phyloP scores from a whole-genome alignment of 768 basidiomycete species.

The Lactifluus volemus region DNA sequence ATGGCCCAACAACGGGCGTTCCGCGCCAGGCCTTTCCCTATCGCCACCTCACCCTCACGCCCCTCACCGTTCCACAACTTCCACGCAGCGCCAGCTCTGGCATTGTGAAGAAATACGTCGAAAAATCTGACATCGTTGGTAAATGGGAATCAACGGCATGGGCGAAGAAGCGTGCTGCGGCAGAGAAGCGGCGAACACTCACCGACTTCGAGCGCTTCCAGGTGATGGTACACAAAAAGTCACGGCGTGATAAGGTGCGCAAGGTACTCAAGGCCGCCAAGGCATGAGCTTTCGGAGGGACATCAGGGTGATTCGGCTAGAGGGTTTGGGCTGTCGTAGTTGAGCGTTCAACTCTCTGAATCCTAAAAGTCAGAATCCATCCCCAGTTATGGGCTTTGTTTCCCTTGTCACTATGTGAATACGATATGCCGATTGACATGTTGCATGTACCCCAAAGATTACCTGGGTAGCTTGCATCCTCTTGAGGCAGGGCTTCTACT shows the following conservation, averaged over 20 bases:
- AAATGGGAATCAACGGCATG: conserved; percentile 88
- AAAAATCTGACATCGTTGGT: conserved; percentile 72
- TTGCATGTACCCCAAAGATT: neutral
- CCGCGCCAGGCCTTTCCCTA: conserved; percentile 89
- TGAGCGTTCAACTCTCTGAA: neutral
- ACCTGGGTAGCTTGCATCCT: neutral
- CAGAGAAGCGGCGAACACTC: conserved; percentile 62
- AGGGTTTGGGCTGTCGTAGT: neutral
- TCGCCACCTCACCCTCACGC: conserved; percentile 88
- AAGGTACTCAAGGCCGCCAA: conserved; percentile 57
- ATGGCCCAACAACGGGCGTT: conserved; percentile 86
- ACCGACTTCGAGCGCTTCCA: conserved; percentile 91
- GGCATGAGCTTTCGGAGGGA: conserved; percentile 27
- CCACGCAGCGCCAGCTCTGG: conserved; percentile 83
- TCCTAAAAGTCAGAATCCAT: neutral
- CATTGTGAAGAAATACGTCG: conserved; percentile 74
- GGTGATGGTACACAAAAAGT: conserved; percentile 85
- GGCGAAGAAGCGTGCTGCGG: conserved; percentile 79
- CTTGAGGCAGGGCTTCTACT: no score
- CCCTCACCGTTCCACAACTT: conserved; percentile 70
- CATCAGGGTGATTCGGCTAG: neutral
- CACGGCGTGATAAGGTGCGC: conserved; percentile 67
- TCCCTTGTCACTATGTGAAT: neutral
- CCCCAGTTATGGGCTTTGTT: neutral
- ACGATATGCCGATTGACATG: neutral